Evolutionary conservation across 2,329 filamentous ascomycete genomes (phyloP).

Genomic region (Phoma herbarum): DNA sequence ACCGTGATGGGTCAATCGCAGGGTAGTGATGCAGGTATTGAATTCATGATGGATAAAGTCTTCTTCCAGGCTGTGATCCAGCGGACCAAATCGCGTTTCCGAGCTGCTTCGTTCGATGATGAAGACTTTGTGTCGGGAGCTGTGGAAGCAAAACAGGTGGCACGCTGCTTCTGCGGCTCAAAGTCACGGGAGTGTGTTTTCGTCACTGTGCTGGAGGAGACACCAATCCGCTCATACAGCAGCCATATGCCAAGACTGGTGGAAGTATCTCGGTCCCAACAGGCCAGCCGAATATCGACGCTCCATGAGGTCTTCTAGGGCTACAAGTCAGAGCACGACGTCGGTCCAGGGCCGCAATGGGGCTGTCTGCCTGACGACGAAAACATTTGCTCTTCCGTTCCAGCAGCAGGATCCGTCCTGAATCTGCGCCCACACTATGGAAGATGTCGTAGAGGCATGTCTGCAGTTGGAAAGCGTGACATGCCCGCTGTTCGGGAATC

Average conservation of each 20-base stretch:
- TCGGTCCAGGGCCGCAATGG: background rate
- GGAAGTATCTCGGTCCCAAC: background rate
- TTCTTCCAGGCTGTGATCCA: background rate
- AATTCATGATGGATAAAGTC: background rate
- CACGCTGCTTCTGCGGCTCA: conserved; percentile 8
- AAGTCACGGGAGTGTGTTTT: conserved; percentile 9
- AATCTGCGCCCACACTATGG: background rate
- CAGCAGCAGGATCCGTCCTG: background rate
- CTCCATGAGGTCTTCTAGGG: background rate
- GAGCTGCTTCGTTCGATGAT: conserved; percentile 3
- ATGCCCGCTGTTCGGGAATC: conserved; percentile 5
- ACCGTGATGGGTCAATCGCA: background rate
- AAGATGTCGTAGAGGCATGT: background rate
- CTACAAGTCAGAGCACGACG: background rate
- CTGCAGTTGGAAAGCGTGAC: conserved; percentile 1
- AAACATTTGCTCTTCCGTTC: background rate
- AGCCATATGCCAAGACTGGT: background rate
- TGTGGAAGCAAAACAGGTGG: conserved; percentile 13
- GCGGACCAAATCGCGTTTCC: background rate
- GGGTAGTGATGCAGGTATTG: background rate
- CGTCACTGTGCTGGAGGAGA: conserved; percentile 15
- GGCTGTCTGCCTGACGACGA: conserved; percentile 3
- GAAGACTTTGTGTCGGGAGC: conserved; percentile 20
- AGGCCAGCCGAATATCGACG: conserved; percentile 5
- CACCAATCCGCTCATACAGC: conserved; percentile 1